Base-by-base conservation (phyloP, 805 yeast genomes). In the Kodamaea kakaduensis region DNA sequence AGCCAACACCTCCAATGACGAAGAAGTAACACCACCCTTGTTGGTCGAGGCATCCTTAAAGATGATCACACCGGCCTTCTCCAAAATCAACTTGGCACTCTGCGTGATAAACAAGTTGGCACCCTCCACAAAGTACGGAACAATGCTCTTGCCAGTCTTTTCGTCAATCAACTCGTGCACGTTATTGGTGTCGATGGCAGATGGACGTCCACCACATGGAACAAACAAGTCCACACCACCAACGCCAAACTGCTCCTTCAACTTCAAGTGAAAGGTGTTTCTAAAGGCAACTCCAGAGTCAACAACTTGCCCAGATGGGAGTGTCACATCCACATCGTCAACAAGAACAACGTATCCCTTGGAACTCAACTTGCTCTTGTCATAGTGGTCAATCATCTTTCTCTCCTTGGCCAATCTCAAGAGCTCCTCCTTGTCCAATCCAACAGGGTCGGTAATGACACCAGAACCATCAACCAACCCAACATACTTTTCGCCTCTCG, bases 131-230 rank as follows among this genome's bases (percentile, higher is more conserved):
- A 90, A 78, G 64, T 81, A 87, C 32, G 95, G 94, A 49, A 93
- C 73, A 46, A 76, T 67, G 14, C 84, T 61, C 61, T 82, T 81
- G 39, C 93, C 94, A 19, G 89, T 80, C 51, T 78, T 78, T 25
- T 68, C 70, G 59, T 84, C 86, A 47, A 93, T 76, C 50, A 87
- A 76, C 36, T 65, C 65, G 44, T 69, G 66, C 40, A 89, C 93
- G 52, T 84, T 93, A 59, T 78, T 81, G 45, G 89, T 78, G 59
- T 89, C 94, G 58, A 90, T 80, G 14, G 97, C 94, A 50, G 85
- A 90, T 41, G 98, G 98, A 65, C 98, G 83, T 49, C 98, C 98
- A 61, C 98, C 98, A 64, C 98, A 90, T 40, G 98, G 98, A 27
- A 89, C 97, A 64, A 93, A 89, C 54, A 90, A 67, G 51, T 87